Evolutionary conservation across 2,329 filamentous ascomycete species (phyloP), one percentile per base, ranked within the genome.

Genomic region (Elsinoe batatas): DNA sequence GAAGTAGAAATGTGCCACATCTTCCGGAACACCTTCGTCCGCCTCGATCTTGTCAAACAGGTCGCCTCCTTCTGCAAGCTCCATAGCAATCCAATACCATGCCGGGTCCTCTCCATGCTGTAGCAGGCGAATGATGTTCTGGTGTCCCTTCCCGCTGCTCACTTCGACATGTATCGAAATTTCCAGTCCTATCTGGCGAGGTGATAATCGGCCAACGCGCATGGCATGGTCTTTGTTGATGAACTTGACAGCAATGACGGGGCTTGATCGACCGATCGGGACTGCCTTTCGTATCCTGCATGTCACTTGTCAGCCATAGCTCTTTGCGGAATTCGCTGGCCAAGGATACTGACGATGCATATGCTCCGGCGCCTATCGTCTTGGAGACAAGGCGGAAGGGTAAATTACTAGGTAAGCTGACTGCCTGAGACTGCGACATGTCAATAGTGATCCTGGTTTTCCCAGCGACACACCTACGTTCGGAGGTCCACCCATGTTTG

Each of bases 1-100:
- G 69, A 98, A 98, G 74, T 97, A 98, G 59, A 96, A 82, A 68
- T 98, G 94, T 33, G 93, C 91, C 67, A 98, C 89, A 68, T 97
- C 88, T 69, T 95, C 84, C 5, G 85, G 82, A n/a, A 97, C 89
- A 47, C 93, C 93, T 43, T 91, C 88, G 69, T 98, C 93, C 15
- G 93, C 91, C 73, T 98, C 94, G 64, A 98, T 97, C 76, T 98
- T 98, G 81, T 98, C 93, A 70, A 98, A 98, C 6, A 98, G 78
- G 68, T 98, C 93, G 10, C 93, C 93, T 40, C 93, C 93, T 64
- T 94, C 88, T 44, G 93, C 93, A 62, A 88, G 85, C 71, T 98
- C 93, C 90, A 98, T 96, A 37, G 91, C 91, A 63, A 98, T 95
- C 93, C 93, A 98, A 63, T 87, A 82, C 91, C 93, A 98, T 15